Base-by-base conservation (phyloP, 257 asterid species). In the Forsythia suspensa region DNA sequence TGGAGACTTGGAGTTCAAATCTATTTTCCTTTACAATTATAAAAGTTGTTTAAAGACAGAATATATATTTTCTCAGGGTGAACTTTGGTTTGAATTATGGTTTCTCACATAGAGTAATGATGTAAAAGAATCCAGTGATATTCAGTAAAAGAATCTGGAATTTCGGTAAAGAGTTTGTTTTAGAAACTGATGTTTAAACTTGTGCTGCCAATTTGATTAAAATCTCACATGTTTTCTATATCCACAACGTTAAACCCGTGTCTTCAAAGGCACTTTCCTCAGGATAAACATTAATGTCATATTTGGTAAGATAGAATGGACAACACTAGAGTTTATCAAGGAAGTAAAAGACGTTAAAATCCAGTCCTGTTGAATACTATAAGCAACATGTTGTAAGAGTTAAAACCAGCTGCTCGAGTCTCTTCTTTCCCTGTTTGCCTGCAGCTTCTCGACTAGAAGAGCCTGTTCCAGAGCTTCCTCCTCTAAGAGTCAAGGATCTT, bases 381-480 rank as follows among this genome's bases (percentile, higher is more conserved):
- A 29, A 29, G 34, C 34, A 29, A 29, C 34, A 29, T 29, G 1
- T 29, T 29, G 34, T 29, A 29, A 29, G 34, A 29, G 34, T 29
- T 29, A 1, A 29, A 29, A 29, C 34, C 34, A 29, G 34, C 34
- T 29, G 34, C 34, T 42, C 2, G 46, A 4, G 46, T 42, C 10
- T 55, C 65, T 55, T 61, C 37, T 61, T 21, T 21, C 6, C 15
- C 5, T 61, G 36, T 61, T 61, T 24, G 36, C 12, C 69, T 61
- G 38, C 69, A 61, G 69, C 69, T 61, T 61, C 69, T 61, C 36
- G 69, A 61, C 69, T 20, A 61, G 69, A 61, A 24, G 69, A 61
- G 37, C 69, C 15, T 20, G 69, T 61, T 61, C 69, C 69, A 21
- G 69, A 61, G 69, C 69, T 61, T 61, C 38, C 69, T 61, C 69